These are phyloP conservation scores for Tulasnella sp. DNA, from an alignment of 768 basidiomycete genomes.

Conservation along the genomic window DNA sequence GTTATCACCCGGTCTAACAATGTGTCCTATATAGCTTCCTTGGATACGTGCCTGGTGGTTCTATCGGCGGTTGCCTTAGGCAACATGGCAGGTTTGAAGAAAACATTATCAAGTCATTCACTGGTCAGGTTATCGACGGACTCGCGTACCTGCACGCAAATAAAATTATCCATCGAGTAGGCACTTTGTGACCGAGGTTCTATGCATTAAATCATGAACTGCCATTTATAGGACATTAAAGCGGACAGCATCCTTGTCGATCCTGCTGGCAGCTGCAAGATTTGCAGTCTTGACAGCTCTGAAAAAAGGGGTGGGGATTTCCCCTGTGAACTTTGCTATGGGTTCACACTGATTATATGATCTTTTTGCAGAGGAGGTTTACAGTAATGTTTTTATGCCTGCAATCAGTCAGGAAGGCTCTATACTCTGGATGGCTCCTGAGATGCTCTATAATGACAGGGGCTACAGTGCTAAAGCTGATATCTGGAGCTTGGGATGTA, in stretches of 20 bases:
- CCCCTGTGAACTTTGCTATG: background rate
- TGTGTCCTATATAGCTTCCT: constrained; percentile 59
- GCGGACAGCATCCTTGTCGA: constrained; percentile 99
- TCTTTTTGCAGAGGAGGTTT: constrained; percentile 59
- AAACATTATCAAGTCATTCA: constrained; percentile 86
- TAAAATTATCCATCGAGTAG: constrained; percentile 85
- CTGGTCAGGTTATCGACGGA: constrained; percentile 82
- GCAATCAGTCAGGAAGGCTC: constrained; percentile 98
- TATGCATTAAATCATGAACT: background rate
- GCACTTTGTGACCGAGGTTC: constrained; percentile 22
- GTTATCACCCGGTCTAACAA: constrained; percentile 18
- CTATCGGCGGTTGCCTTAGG: constrained; percentile 79
- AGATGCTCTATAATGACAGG: constrained; percentile 78
- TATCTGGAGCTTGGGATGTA: constrained; percentile 98
- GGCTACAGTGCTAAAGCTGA: constrained; percentile 97
- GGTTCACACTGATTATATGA: background rate
- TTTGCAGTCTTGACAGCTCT: constrained; percentile 96
- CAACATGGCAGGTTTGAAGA: constrained; percentile 91
- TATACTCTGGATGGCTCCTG: constrained; percentile 99
- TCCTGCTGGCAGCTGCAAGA: constrained; percentile 85
- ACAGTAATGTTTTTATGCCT: constrained; percentile 67
- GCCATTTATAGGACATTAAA: constrained; percentile 71
- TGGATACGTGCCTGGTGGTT: constrained; percentile 97
- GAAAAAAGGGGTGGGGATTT: constrained; percentile 52
- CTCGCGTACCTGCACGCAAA: constrained; percentile 87